Evolutionary conservation across 768 basidiomycete species (phyloP), one percentile per base, ranked within the genome.

Genomic region (Mycena capillaripes): DNA sequence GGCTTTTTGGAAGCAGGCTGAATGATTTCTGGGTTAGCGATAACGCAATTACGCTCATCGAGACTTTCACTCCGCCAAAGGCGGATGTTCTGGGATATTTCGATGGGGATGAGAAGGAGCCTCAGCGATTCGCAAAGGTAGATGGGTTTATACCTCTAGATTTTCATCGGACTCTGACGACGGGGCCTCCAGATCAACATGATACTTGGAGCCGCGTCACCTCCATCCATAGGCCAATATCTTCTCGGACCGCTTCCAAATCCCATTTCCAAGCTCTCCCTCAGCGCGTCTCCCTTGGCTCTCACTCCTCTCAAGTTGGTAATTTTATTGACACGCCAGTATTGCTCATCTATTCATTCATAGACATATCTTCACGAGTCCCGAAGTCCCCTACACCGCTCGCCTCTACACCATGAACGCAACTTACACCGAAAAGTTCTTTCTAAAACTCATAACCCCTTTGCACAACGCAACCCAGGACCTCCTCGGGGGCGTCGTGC

Each of bases 331-430:
- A 17, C 48, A 23, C 38, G 23, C 23, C 19, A 1, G 25, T 38
- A 42, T 59, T 48, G 42, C 48, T 55, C 14, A 58, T 11, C 16
- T 10, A 2, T 38, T 27, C 34, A 14, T 29, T 61, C 21, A 4
- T 29, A 75, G 73, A 36, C 74, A 75, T 57, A 75, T 72, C 12
- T 75, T 69, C 67, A 75, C 74, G 14, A 44, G 21, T n/a, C 74
- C 74, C 1, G 70, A 75, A 1, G 63, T 75, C 5, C 74, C 74
- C 7, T 75, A 65, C 36, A 72, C 56, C 19, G 74, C 70, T 12
- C 74, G 74, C 9, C 52, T 72, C 10, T 59, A 23, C 3, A 32
- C 67, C 3, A 25, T 34, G 36, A 75, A 75, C 23, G 34, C 4
- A 14, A 57, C 74, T 1, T 36, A 60, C 14, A 27, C 52, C 1